Evolutionary conservation across 179 eudicot species (phyloP).

Genomic region (Silene noctiflora): DNA sequence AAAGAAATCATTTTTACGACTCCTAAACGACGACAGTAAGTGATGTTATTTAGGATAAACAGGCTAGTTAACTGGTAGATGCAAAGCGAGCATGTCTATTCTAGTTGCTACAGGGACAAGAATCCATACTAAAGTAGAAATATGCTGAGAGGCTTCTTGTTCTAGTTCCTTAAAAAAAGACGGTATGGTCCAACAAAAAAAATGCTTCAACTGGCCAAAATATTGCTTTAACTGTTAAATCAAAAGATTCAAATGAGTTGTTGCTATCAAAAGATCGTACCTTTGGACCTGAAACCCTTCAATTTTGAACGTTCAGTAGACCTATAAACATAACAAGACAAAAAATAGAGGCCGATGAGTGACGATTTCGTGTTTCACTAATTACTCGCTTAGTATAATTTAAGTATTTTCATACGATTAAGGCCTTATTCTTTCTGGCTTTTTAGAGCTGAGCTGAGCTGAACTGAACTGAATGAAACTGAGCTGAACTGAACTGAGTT

Average conservation of each 20-base stretch:
- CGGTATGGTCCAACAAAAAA: constrained; percentile 25
- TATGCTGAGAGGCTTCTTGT: not conserved
- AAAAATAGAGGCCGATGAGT: not conserved
- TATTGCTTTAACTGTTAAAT: constrained; percentile 24
- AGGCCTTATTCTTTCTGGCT: no score
- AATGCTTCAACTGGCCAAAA: constrained; percentile 7
- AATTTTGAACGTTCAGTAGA: constrained; percentile 23
- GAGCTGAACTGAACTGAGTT: no score
- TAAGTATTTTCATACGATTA: no score
- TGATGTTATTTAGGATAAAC: no score
- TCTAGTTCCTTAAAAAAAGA: constrained; percentile 9
- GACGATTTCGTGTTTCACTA: no score
- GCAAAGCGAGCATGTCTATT: not conserved
- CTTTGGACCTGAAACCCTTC: constrained; percentile 12
- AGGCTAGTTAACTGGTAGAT: not conserved
- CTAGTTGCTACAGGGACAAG: constrained; percentile 9
- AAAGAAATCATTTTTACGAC: no score
- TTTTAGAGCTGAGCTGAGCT: no score
- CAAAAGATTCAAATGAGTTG: constrained; percentile 21
- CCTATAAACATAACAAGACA: not conserved
- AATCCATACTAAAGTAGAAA: constrained; percentile 18
- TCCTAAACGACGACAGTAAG: no score
- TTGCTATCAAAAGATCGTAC: constrained; percentile 25
- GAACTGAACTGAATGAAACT: no score
- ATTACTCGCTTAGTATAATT: no score